Evolutionary conservation across 352 stramenopile genomes (phyloP).

Genomic region (Peronospora belbahrii): DNA sequence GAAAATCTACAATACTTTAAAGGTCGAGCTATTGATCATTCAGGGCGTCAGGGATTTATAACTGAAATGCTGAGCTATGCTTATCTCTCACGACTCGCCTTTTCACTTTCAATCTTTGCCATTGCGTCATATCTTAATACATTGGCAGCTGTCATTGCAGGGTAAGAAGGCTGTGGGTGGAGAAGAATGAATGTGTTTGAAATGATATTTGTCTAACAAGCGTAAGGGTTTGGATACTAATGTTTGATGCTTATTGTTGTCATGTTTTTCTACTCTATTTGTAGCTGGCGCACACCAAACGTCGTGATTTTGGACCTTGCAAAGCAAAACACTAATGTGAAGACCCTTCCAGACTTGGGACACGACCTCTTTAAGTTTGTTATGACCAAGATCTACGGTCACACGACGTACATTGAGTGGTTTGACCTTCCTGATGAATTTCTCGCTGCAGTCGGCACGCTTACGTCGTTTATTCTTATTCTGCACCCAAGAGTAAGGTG

Average conservation of each 20-base stretch:
- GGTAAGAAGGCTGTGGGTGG: too few relatives aligned
- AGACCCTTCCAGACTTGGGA: conserved; percentile 78
- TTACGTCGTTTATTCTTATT: conserved; percentile 59
- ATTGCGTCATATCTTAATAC: conserved; percentile 81
- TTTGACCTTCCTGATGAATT: conserved; percentile 83
- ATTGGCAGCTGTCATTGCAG: conserved; percentile 68
- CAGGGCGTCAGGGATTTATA: conserved; percentile 72
- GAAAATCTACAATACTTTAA: conserved; percentile 73
- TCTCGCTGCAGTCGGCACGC: conserved; percentile 57
- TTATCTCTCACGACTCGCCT: conserved; percentile 75
- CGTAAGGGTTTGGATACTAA: too few relatives aligned
- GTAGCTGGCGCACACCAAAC: conserved; percentile 75
- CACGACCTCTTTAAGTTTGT: conserved; percentile 85
- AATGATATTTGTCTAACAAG: too few relatives aligned
- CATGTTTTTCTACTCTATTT: too few relatives aligned
- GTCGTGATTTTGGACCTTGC: conserved; percentile 67
- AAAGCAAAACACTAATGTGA: conserved; percentile 48
- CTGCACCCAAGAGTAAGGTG: conserved; percentile 69
- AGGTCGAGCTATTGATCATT: conserved; percentile 63
- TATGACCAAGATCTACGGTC: conserved; percentile 78
- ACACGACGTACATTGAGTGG: conserved; percentile 78
- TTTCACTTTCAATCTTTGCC: conserved; percentile 65
- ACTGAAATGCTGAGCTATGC: conserved; percentile 83
- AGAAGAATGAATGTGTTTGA: too few relatives aligned
- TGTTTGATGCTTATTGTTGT: conserved; percentile 3